These are phyloP conservation scores for Phytophthora citricola DNA, from an alignment of 352 stramenopile species.

Conservation along the genomic window DNA sequence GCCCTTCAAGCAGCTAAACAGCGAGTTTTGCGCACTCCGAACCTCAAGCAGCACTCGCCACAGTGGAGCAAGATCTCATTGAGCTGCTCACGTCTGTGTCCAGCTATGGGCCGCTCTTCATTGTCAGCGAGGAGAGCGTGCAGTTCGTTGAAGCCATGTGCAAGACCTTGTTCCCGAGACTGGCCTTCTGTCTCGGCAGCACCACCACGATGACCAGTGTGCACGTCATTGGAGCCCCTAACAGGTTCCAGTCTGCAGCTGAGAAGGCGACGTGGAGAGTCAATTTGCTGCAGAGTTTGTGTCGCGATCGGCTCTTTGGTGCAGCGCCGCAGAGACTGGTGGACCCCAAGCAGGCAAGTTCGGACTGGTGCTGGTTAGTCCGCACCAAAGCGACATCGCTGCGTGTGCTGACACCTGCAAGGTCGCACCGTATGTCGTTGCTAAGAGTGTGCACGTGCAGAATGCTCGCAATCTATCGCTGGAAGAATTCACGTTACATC, in stretches of 20 bases:
- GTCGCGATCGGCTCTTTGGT: slow-evolving; percentile 63
- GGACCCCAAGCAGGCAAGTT: slow-evolving; percentile 51
- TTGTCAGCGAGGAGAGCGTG: slow-evolving; percentile 69
- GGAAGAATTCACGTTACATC: slow-evolving; percentile 61
- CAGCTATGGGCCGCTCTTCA: slow-evolving; percentile 60
- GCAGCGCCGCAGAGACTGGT: slow-evolving; percentile 50
- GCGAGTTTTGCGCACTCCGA: slow-evolving; percentile 46
- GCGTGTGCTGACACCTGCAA: slow-evolving; percentile 62
- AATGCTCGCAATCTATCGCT: slow-evolving; percentile 57
- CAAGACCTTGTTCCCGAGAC: slow-evolving; percentile 66
- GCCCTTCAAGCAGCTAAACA: slow-evolving; percentile 61
- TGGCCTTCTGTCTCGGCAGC: slow-evolving; percentile 66
- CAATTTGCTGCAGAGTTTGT: slow-evolving; percentile 60
- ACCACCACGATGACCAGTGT: slow-evolving; percentile 60
- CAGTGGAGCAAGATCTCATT: slow-evolving; percentile 63
- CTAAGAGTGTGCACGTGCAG: slow-evolving; percentile 67
- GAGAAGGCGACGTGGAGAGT: slow-evolving; percentile 67
- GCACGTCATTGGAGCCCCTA: slow-evolving; percentile 63
- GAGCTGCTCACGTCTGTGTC: slow-evolving; percentile 61
- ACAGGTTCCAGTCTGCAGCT: slow-evolving; percentile 53
- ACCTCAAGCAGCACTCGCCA: slow-evolving; percentile 60
- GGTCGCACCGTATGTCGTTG: slow-evolving; percentile 59
- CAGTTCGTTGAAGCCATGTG: slow-evolving; percentile 69
- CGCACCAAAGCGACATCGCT: slow-evolving; percentile 60
- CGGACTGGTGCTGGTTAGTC: slow-evolving; percentile 65